Evolutionary conservation across 1,284 basidiomycete species (phyloP).

Genomic region (Gomphus bonarii): DNA sequence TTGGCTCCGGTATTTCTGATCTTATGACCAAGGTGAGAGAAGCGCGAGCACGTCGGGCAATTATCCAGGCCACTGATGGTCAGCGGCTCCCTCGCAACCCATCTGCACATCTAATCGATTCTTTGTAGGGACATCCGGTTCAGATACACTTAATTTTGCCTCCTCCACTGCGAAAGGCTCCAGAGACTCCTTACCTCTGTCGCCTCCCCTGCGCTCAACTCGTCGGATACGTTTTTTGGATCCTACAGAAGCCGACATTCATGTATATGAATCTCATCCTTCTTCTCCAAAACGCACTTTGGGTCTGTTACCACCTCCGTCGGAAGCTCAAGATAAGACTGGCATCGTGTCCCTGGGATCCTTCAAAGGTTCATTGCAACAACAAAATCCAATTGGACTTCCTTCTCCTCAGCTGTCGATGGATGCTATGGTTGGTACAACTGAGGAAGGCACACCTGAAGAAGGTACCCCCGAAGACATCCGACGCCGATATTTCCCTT

Average conservation of each 20-base stretch:
- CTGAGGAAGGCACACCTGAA: too few species aligned
- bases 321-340: constrained; percentile 19
- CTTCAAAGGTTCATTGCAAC: not conserved
- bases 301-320: constrained; percentile 41
- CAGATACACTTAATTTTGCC: not conserved
- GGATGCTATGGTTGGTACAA: not conserved
- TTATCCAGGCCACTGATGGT: constrained; percentile 1
- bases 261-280: constrained; percentile 72
- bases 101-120: constrained; percentile 7
- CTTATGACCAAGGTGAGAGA: constrained; percentile 44
- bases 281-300: constrained; percentile 50
- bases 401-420: not conserved
- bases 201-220: constrained; percentile 12
- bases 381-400: not conserved
- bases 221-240: constrained; percentile 46
- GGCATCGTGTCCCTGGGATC: constrained; percentile 1
- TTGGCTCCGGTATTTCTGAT: constrained; percentile 54
- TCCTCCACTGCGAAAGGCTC: constrained; percentile 7
- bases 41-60: constrained; percentile 28
- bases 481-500: constrained; percentile 75
- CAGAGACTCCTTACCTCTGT: constrained; percentile 17
- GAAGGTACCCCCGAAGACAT: constrained; percentile 78
- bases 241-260: constrained; percentile 41
- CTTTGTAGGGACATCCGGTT: not conserved
- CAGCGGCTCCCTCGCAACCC: not conserved